A percentile compares a stretch with the other conserved stretches of the same genome.
These are phyloP conservation scores for Amanita phalloides DNA, from an alignment of 768 basidiomycete genomes.

Conservation along the genomic window DNA sequence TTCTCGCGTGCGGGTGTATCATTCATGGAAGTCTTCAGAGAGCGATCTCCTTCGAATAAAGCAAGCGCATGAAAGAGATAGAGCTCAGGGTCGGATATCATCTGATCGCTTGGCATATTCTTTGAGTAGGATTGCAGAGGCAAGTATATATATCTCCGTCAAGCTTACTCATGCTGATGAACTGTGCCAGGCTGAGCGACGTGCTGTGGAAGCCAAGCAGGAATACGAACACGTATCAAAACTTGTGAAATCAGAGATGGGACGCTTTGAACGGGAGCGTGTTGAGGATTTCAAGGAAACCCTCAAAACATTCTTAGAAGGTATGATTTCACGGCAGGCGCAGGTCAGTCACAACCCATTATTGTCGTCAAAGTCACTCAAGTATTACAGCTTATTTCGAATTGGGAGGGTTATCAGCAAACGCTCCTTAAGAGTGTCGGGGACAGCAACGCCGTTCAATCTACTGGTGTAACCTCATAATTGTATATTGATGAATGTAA, in stretches of 20 bases:
- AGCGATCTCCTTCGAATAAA: slow-evolving; percentile 62
- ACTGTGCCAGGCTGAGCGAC: slow-evolving; percentile 62
- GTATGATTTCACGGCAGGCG: slow-evolving; percentile 79
- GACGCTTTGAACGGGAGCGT: slow-evolving; percentile 86
- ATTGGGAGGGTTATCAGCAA: slow-evolving; percentile 81
- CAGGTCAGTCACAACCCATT: slow-evolving; percentile 32
- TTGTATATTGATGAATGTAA: background rate
- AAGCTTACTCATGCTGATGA: background rate
- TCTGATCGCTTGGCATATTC: slow-evolving; percentile 63
- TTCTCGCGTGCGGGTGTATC: slow-evolving; percentile 76
- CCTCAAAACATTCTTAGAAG: slow-evolving; percentile 75
- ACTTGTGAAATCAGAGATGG: slow-evolving; percentile 81
- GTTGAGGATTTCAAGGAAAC: slow-evolving; percentile 87
- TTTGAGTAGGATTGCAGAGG: slow-evolving; percentile 77
- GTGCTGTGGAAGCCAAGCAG: slow-evolving; percentile 69
- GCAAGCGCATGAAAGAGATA: slow-evolving; percentile 70
- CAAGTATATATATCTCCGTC: slow-evolving; percentile 17
- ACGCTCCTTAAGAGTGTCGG: slow-evolving; percentile 32
- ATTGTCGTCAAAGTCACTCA: background rate
- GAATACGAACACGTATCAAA: slow-evolving; percentile 88
- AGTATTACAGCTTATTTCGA: slow-evolving; percentile 46
- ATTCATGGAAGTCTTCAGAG: slow-evolving; percentile 75
- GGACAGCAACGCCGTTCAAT: slow-evolving; percentile 11
- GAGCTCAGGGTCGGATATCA: slow-evolving; percentile 64
- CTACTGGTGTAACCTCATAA: slow-evolving; percentile 5